A percentile compares a stretch with the other conserved stretches of the same genome.
These are phyloP conservation scores for Schizosaccharomyces lindneri DNA, from an alignment of 805 yeast species.

Conservation along the genomic window DNA sequence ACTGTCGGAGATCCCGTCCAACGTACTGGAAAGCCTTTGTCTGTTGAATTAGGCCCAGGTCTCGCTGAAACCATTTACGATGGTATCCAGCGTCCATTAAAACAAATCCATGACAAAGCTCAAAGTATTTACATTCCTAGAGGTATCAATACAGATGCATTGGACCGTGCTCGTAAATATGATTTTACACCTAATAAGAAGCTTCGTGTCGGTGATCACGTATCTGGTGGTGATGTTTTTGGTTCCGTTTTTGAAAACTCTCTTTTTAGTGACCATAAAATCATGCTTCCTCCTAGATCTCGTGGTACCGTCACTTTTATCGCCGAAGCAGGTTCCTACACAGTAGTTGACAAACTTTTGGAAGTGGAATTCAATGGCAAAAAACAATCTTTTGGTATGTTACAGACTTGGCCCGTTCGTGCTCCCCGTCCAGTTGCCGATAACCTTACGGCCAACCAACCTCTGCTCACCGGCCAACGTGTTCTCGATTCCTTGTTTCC, in stretches of 20 bases:
- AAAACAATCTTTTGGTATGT: slow-evolving; percentile 62
- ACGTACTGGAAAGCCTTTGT: slow-evolving; percentile 95
- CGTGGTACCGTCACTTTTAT: slow-evolving; percentile 85
- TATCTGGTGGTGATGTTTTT: slow-evolving; percentile 92
- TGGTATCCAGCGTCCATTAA: slow-evolving; percentile 97
- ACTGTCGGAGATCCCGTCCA: slow-evolving; percentile 97
- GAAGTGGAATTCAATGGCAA: slow-evolving; percentile 91
- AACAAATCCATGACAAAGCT: slow-evolving; percentile 66
- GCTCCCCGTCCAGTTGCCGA: slow-evolving; percentile 97
- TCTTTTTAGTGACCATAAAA: slow-evolving; percentile 72
- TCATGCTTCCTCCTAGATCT: slow-evolving; percentile 90
- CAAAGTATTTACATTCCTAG: slow-evolving; percentile 94
- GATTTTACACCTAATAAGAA: slow-evolving; percentile 54
- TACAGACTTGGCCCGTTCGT: slow-evolving; percentile 99
- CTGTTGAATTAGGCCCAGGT: slow-evolving; percentile 98
- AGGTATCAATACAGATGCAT: slow-evolving; percentile 94
- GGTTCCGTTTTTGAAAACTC: slow-evolving; percentile 91
- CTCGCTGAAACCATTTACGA: slow-evolving; percentile 97
- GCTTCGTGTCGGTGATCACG: slow-evolving; percentile 82
- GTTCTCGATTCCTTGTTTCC: slow-evolving; percentile 95
- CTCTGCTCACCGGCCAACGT: slow-evolving; percentile 94
- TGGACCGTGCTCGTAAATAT: slow-evolving; percentile 56
- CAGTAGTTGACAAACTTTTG: slow-evolving; percentile 65
- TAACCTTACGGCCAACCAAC: slow-evolving; percentile 78
- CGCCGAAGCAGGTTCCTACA: slow-evolving; percentile 76